Conservation (phyloP, 2,329 filamentous ascomycete species). For the Diaporthe citrichinensis region DNA sequence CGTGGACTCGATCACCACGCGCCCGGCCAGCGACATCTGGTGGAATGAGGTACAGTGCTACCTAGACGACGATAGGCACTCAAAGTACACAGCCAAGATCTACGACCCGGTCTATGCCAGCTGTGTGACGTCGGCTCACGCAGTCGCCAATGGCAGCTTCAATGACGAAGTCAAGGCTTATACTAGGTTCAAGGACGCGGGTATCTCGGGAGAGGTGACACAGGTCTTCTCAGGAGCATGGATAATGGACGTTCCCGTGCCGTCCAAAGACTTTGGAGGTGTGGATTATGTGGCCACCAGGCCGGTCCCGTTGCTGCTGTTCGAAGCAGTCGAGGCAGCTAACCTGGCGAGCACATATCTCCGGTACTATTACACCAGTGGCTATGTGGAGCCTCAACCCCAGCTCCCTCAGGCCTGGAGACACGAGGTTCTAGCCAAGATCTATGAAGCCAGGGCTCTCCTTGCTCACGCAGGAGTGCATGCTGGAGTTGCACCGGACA, state of each 20-base stretch:
- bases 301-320: conserved; percentile 4
- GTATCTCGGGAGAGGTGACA: neutral
- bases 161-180: neutral
- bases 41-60: neutral
- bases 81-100: conserved; percentile 5
- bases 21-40: neutral
- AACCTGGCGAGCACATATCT: neutral
- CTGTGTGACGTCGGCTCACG: neutral
- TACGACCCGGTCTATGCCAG: conserved; percentile 13
- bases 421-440: conserved; percentile 1
- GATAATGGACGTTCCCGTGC: neutral
- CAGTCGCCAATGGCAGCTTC: neutral
- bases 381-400: neutral
- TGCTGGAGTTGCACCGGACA: neutral
- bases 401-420: conserved; percentile 3
- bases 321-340: neutral
- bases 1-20: neutral
- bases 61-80: neutral
- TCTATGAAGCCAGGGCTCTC: neutral
- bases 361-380: neutral
- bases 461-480: neutral
- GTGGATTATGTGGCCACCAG: neutral
- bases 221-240: neutral
- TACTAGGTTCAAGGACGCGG: neutral
- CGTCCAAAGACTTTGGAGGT: neutral